A percentile compares a stretch with the other conserved stretches of the same genome.
Conservation (phyloP, 1,139 yeast genomes). For the Geotrichum phurueaensis region DNA sequence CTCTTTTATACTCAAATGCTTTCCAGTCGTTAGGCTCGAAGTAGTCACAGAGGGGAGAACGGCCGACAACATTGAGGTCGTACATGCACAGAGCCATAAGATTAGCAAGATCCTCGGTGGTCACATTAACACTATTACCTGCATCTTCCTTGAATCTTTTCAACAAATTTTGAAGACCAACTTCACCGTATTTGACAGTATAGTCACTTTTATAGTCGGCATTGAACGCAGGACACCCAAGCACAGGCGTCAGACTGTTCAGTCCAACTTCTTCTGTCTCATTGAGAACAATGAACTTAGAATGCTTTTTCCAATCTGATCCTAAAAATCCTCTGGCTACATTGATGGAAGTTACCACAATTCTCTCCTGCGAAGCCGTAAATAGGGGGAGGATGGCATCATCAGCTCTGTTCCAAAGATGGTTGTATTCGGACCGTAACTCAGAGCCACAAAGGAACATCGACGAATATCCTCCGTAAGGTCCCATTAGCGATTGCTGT, state of each 20-base stretch:
- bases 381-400: conserved; percentile 34
- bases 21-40: conserved; percentile 53
- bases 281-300: conserved; percentile 35
- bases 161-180: conserved; percentile 35
- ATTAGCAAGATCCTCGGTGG: conserved; percentile 40
- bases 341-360: conserved; percentile 38
- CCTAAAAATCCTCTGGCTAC: conserved; percentile 43
- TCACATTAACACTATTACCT: conserved; percentile 23
- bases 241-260: conserved; percentile 38
- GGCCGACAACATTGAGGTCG: conserved; percentile 51
- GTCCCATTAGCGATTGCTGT: conserved; percentile 25
- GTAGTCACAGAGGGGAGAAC: conserved; percentile 49
- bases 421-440: conserved; percentile 35
- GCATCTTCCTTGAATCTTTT: conserved; percentile 34
- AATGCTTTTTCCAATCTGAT: conserved; percentile 28
- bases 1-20: conserved; percentile 43
- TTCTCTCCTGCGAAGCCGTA: conserved; percentile 38
- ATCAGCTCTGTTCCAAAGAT: conserved; percentile 33
- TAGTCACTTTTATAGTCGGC: conserved; percentile 15
- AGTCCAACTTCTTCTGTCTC: conserved; percentile 39
- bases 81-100: conserved; percentile 51
- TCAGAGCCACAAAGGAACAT: conserved; percentile 33
- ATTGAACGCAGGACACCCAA: conserved; percentile 18
- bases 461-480: conserved; percentile 34
- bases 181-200: conserved; percentile 20